These are phyloP conservation scores for Globisporangium paddicum DNA, from an alignment of 352 stramenopile genomes.

Conservation along the genomic window DNA sequence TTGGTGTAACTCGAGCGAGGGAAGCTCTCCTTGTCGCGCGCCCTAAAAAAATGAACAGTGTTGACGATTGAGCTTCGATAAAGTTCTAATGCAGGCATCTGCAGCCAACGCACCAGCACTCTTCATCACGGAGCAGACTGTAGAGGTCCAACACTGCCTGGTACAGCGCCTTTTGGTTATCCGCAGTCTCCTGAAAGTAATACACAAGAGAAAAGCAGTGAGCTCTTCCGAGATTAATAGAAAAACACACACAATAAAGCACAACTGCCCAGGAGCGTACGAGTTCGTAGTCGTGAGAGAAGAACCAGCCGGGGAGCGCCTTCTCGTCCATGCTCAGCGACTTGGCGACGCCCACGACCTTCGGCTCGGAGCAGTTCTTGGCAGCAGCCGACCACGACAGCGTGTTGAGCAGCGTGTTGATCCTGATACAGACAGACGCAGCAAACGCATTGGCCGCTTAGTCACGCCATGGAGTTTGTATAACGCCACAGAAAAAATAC, in stretches of 20 bases:
- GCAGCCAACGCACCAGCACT: conserved; percentile 73
- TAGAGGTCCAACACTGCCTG: conserved; percentile 51
- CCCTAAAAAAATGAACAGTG: conserved; percentile 25
- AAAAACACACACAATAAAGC: not conserved
- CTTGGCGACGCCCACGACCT: conserved; percentile 41
- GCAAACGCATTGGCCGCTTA: not conserved
- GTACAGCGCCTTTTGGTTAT: conserved; percentile 41
- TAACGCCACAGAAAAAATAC: no score
- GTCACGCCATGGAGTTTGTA: no score
- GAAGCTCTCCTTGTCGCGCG: conserved; percentile 76
- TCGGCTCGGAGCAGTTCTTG: conserved; percentile 35
- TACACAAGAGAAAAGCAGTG: not conserved
- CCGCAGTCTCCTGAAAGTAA: conserved; percentile 29
- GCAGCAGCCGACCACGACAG: conserved; percentile 28
- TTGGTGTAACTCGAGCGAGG: conserved; percentile 71
- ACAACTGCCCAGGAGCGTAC: conserved; percentile 19
- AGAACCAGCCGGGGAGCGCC: conserved; percentile 66
- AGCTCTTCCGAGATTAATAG: not conserved
- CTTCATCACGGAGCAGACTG: conserved; percentile 60
- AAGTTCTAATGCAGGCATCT: no score
- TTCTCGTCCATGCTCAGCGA: conserved; percentile 42
- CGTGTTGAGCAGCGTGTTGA: conserved; percentile 28
- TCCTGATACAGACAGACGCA: conserved; percentile 15
- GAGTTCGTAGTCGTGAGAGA: conserved; percentile 41
- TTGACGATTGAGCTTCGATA: no score